Evolutionary conservation across 495 filamentous ascomycete species (phyloP).

Genomic region (Pseudoneurospora amorphoporcata): DNA sequence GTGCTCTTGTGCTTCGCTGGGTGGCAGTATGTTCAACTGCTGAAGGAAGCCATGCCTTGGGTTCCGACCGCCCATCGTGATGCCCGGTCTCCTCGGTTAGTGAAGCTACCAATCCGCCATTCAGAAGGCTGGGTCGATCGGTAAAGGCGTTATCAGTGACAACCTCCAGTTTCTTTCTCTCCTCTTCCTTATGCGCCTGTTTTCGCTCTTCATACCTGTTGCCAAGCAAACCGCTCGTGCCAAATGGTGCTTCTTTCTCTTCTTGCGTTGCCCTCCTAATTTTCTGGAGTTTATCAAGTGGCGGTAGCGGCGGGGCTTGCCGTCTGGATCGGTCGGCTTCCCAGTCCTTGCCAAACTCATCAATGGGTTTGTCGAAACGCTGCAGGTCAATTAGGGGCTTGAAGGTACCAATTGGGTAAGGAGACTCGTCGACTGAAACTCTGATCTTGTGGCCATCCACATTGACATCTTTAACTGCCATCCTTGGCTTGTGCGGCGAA

Average conservation of each 20-base stretch:
- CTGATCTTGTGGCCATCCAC: constrained; percentile 23
- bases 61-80: constrained; percentile 6
- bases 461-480: constrained; percentile 17
- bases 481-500: constrained; percentile 14
- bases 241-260: constrained; percentile 19
- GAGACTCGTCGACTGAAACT: constrained; percentile 26
- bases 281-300: background rate
- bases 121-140: constrained; percentile 41
- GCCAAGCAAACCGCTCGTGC: constrained; percentile 31
- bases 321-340: constrained; percentile 13
- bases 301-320: constrained; percentile 8
- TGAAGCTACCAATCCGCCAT: constrained; percentile 10
- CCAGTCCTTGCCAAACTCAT: constrained; percentile 27
- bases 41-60: constrained; percentile 35
- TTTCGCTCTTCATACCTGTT: constrained; percentile 32
- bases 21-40: constrained; percentile 32
- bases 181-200: constrained; percentile 17
- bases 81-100: background rate
- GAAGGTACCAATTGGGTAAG: constrained; percentile 47
- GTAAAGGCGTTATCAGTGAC: constrained; percentile 30
- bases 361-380: constrained; percentile 34
- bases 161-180: constrained; percentile 1
- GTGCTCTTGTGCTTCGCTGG: constrained; percentile 14
- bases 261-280: background rate
- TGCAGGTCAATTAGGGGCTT: constrained; percentile 44